Evolutionary conservation across 768 basidiomycete genomes (phyloP), one percentile per base, ranked within the genome.

Genomic region (Pleurotus sapidus): DNA sequence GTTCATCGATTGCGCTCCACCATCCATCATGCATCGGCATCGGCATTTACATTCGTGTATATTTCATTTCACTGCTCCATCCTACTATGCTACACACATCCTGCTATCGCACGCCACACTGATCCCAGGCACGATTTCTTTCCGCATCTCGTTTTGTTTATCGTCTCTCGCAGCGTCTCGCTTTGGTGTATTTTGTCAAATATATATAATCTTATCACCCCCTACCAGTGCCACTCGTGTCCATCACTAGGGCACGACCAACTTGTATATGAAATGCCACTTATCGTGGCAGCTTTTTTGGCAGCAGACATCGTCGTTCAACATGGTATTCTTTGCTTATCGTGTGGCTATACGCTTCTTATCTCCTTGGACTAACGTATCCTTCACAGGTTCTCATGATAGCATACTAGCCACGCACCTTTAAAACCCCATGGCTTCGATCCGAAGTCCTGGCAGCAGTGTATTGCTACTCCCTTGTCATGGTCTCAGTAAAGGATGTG

Each of bases 401-500:
- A 34, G 30, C 30, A 34, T 34, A 11, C 30, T 11, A 34, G 9
- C 11, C 30, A 11, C 30, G 11, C 30, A 14, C 15, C n/a, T n/a
- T 51, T 51, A 34, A 30, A 51, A 37, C 49, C 49, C 23, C 24
- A 37, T 34, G 27, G 23, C 49, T 51, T 51, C 30, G n/a, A 49
- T 17, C n/a, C 20, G 20, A 45, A n/a, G 11, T 34, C 30, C 30
- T 11, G 30, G 27, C 17, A n/a, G 34, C 15, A 30, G n/a, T 18
- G 27, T 14, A n/a, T 18, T 20, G 49, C 30, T 12, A 34, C 49
- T 42, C 39, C n/a, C 38, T 17, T 24, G 38, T 18, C 38, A 42
- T 54, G 34, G 51, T n/a, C 39, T 54, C 39, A 20, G 34, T 47
- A 23, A 75, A 76, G 72, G 65, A 71, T 25, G 51, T 74, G 48